These are phyloP conservation scores for Dioscorea zingiberensis DNA, from an alignment of 106 monocot species.

Conservation along the genomic window DNA sequence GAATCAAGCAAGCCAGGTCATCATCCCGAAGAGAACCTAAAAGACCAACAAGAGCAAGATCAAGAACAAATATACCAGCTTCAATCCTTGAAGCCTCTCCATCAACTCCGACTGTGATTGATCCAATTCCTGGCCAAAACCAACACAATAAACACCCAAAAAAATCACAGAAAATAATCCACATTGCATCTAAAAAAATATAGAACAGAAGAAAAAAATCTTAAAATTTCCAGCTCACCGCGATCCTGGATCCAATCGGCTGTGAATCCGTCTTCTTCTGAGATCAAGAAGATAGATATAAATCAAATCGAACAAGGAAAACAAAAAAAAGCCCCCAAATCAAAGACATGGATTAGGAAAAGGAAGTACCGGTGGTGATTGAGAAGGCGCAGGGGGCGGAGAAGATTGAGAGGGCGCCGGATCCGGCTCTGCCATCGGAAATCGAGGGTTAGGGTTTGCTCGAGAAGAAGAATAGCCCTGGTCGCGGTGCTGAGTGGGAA, in stretches of 20 bases:
- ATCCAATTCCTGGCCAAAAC: background rate
- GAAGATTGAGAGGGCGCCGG: background rate
- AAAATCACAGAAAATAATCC: background rate
- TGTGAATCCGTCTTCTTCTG: background rate
- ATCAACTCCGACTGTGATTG: constrained; percentile 2
- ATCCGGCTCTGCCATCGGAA: background rate
- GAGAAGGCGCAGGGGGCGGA: background rate
- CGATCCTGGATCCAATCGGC: background rate
- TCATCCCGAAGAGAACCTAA: too few relatives aligned
- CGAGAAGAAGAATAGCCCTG: background rate
- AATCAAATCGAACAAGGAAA: background rate
- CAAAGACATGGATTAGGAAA: background rate
- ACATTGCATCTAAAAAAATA: too few relatives aligned
- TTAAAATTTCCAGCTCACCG: background rate
- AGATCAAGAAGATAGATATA: background rate
- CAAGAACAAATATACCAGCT: background rate
- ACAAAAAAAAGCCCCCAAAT: background rate
- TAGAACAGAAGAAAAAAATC: background rate
- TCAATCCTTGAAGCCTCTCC: background rate
- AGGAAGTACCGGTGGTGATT: background rate
- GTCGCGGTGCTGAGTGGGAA: background rate
- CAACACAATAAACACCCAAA: background rate
- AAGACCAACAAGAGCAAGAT: background rate
- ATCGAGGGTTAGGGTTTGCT: background rate
- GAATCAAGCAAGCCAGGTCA: background rate